These are phyloP conservation scores for Inga leiocalycina DNA, from an alignment of 306 rosid species.

Conservation along the genomic window DNA sequence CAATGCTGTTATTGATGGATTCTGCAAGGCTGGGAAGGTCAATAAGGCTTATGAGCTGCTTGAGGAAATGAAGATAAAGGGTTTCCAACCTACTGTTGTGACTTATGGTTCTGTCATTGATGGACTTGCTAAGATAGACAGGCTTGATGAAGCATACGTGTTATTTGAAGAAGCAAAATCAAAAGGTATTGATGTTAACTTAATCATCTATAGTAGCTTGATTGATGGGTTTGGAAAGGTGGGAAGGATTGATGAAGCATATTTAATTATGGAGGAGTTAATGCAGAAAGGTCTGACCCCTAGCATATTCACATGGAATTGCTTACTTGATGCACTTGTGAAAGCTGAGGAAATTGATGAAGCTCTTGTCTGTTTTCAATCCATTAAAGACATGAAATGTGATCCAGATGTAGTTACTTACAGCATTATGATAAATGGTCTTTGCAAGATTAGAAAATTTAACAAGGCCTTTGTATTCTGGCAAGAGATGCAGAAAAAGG, in stretches of 20 bases:
- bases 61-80: constrained; percentile 89
- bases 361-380: constrained; percentile 86
- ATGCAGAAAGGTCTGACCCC: constrained; percentile 86
- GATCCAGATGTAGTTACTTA: constrained; percentile 77
- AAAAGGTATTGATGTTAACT: constrained; percentile 70
- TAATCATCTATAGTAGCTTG: constrained; percentile 79
- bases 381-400: constrained; percentile 80
- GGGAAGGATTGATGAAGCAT: constrained; percentile 95
- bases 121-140: constrained; percentile 89
- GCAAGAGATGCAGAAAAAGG: constrained; percentile 97
- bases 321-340: constrained; percentile 87
- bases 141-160: constrained; percentile 98
- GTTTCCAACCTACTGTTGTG: constrained; percentile 79
- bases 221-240: constrained; percentile 96
- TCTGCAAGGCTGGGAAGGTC: constrained; percentile 92
- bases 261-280: constrained; percentile 86
- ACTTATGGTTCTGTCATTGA: constrained; percentile 92
- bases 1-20: constrained; percentile 80
- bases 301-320: constrained; percentile 88
- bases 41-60: constrained; percentile 87
- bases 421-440: constrained; percentile 91
- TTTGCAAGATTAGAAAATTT: constrained; percentile 84
- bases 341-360: constrained; percentile 90
- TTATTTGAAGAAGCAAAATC: constrained; percentile 94
- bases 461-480: constrained; percentile 94